These are phyloP conservation scores for Hypoxylon rubiginosum DNA, from an alignment of 2,329 filamentous ascomycete species.

Conservation along the genomic window DNA sequence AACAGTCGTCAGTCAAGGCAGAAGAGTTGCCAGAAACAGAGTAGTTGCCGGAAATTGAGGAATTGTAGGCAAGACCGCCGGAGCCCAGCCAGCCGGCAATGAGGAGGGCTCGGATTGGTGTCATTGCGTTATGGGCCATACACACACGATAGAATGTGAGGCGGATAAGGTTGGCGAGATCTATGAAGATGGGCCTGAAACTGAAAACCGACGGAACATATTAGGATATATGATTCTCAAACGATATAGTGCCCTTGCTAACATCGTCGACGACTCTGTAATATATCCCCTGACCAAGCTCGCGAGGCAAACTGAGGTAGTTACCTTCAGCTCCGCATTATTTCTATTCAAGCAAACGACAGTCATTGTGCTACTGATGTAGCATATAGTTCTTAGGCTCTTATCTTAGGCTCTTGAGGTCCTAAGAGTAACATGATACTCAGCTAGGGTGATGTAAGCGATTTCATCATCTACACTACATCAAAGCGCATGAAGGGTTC, in stretches of 20 bases:
- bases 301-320: not conserved
- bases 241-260: not conserved
- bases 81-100: conserved; percentile 1
- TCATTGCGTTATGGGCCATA: not conserved
- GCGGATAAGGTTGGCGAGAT: not conserved
- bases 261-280: not conserved
- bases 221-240: not conserved
- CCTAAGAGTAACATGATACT: not conserved
- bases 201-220: not conserved
- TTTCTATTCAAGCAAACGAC: not conserved
- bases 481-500: not conserved
- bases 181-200: not conserved
- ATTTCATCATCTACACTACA: not conserved
- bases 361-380: not conserved
- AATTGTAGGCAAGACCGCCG: not conserved
- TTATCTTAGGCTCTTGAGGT: not conserved
- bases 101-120: not conserved
- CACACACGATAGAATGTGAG: not conserved
- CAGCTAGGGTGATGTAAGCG: not conserved
- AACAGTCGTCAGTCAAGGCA: not conserved
- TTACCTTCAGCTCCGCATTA: too few species aligned
- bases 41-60: too few species aligned
- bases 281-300: not conserved
- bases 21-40: not conserved
- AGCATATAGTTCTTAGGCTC: not conserved